Evolutionary conservation across 2,329 filamentous ascomycete species (phyloP).

Genomic region (Cladophialophora psammophila): DNA sequence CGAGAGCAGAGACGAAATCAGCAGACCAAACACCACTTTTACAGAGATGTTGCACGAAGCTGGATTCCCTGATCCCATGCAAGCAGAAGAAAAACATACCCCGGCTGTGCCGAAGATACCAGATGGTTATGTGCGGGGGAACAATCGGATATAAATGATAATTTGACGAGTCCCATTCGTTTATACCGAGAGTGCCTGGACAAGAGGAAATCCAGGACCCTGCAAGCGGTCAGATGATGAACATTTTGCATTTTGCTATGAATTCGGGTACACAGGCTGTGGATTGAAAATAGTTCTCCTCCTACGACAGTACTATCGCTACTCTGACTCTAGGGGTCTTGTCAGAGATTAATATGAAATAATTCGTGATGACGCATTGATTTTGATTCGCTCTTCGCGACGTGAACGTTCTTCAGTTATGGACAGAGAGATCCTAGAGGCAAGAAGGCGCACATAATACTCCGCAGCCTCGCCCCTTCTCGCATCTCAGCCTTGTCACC

Average conservation of each 20-base stretch:
- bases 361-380: neutral
- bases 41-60: slow-evolving; percentile 40
- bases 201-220: neutral
- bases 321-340: slow-evolving; percentile 17
- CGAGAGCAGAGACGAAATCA: slow-evolving; percentile 21
- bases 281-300: neutral
- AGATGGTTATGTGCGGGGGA: slow-evolving; percentile 30
- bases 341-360: slow-evolving; percentile 27
- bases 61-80: slow-evolving; percentile 38
- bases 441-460: neutral
- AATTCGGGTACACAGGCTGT: neutral
- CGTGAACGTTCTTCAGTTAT: neutral
- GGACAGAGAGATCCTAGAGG: neutral
- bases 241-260: slow-evolving; percentile 1
- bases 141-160: slow-evolving; percentile 13
- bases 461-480: neutral
- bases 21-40: slow-evolving; percentile 38
- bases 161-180: slow-evolving; percentile 18
- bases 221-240: slow-evolving; percentile 2
- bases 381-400: neutral
- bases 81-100: slow-evolving; percentile 23
- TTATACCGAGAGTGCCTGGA: slow-evolving; percentile 1
- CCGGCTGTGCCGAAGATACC: slow-evolving; percentile 38
- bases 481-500: neutral
- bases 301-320: slow-evolving; percentile 19